Percentiles rank a stretch among this genome's conserved stretches.
Conservation (phyloP, 2,329 filamentous ascomycete species). For the Arthrobotrys megalospora region DNA sequence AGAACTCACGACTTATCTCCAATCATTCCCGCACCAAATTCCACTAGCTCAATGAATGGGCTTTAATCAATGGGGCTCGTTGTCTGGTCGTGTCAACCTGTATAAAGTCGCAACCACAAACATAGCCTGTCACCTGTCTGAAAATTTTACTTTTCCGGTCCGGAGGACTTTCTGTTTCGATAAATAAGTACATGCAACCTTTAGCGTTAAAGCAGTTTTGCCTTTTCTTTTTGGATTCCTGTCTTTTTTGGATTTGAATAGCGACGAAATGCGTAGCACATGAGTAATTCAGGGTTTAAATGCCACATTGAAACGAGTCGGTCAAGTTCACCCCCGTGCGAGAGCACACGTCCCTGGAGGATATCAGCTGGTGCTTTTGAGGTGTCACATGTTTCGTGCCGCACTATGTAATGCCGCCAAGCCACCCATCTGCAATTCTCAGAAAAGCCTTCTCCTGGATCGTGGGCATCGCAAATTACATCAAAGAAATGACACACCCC, state of each 20-base stretch:
- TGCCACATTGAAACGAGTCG: neutral
- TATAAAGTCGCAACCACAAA: neutral
- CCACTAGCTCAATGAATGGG: neutral
- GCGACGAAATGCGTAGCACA: neutral
- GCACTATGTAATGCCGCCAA: constrained; percentile 1
- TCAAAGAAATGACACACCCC: constrained; percentile 21
- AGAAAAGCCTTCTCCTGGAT: constrained; percentile 13
- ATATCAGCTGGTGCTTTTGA: neutral
- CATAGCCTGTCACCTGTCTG: neutral
- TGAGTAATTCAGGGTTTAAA: neutral
- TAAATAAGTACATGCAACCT: neutral
- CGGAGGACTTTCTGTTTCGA: neutral
- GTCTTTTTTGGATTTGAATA: neutral
- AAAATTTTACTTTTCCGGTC: neutral
- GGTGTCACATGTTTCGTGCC: constrained; percentile 8
- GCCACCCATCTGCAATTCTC: neutral
- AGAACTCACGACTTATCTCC: constrained; percentile 37
- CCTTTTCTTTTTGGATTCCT: neutral
- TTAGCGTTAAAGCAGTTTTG: neutral
- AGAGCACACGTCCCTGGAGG: neutral
- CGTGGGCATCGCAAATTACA: constrained; percentile 17
- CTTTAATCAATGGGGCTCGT: neutral
- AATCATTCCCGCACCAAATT: neutral
- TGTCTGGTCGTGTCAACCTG: neutral
- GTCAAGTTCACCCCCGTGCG: too few species aligned